phyloP scores from a whole-genome alignment of 495 filamentous ascomycete species.

The Wilcoxina mikolae region DNA sequence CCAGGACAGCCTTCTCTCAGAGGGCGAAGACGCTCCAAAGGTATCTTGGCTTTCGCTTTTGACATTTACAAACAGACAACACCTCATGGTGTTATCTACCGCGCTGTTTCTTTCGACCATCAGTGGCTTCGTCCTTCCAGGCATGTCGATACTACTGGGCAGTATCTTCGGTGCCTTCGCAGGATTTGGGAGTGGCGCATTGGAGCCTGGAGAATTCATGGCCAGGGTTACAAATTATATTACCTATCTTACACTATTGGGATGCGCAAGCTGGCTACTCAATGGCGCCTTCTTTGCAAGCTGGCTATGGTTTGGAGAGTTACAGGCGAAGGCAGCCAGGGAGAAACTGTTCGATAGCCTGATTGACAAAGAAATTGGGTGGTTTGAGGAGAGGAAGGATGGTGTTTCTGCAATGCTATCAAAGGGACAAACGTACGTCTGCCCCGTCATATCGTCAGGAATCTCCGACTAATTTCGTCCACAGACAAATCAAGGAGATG shows the following conservation, averaged over 20 bases:
- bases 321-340: slow-evolving; percentile 55
- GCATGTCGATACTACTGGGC: slow-evolving; percentile 57
- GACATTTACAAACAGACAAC: slow-evolving; percentile 50
- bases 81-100: slow-evolving; percentile 40
- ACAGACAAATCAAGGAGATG: slow-evolving; percentile 67
- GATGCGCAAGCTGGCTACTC: slow-evolving; percentile 47
- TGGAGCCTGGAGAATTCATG: slow-evolving; percentile 38
- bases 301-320: slow-evolving; percentile 66
- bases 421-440: slow-evolving; percentile 54
- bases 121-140: slow-evolving; percentile 48
- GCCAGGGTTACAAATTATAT: slow-evolving; percentile 43
- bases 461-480: not conserved
- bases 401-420: slow-evolving; percentile 60
- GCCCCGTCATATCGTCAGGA: not conserved
- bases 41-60: slow-evolving; percentile 43
- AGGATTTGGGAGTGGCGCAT: slow-evolving; percentile 43
- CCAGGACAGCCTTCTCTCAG: no score
- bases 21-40: no score
- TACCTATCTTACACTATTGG: slow-evolving; percentile 45
- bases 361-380: slow-evolving; percentile 56
- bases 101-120: slow-evolving; percentile 44
- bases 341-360: slow-evolving; percentile 50
- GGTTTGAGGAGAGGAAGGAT: slow-evolving; percentile 63
- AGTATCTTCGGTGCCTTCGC: slow-evolving; percentile 59
- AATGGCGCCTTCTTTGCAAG: slow-evolving; percentile 47